These are phyloP conservation scores for Alternaria brassicicola DNA, from an alignment of 2,329 filamentous ascomycete genomes.

Conservation along the genomic window DNA sequence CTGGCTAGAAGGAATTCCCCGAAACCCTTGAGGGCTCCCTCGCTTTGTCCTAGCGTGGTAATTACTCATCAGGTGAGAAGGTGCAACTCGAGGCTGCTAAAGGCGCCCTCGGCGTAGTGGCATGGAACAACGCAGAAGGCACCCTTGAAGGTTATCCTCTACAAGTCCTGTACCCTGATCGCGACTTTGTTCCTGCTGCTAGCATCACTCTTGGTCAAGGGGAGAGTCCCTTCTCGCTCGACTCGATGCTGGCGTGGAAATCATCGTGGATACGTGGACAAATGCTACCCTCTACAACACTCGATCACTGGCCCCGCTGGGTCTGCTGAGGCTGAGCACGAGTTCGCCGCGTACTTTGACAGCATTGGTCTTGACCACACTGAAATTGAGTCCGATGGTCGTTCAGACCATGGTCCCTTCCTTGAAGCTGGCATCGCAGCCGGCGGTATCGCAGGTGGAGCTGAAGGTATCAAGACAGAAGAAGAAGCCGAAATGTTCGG, in stretches of 20 bases:
- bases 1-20: slow-evolving; percentile 64
- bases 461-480: slow-evolving; percentile 75
- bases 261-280: slow-evolving; percentile 37
- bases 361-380: slow-evolving; percentile 54
- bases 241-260: slow-evolving; percentile 52
- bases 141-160: slow-evolving; percentile 52
- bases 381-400: slow-evolving; percentile 76
- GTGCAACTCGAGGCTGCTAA: slow-evolving; percentile 62
- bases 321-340: slow-evolving; percentile 70
- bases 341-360: slow-evolving; percentile 55
- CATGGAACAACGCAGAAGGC: slow-evolving; percentile 73
- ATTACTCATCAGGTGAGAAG: slow-evolving; percentile 74
- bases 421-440: slow-evolving; percentile 74
- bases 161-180: slow-evolving; percentile 57
- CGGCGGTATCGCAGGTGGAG: slow-evolving; percentile 78
- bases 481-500: slow-evolving; percentile 71
- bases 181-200: slow-evolving; percentile 69
- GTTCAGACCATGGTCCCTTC: slow-evolving; percentile 81
- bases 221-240: slow-evolving; percentile 63
- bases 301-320: slow-evolving; percentile 61
- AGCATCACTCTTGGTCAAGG: slow-evolving; percentile 68
- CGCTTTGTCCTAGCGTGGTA: slow-evolving; percentile 72
- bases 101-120: slow-evolving; percentile 70
- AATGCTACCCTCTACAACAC: slow-evolving; percentile 32
- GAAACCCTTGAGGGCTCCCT: slow-evolving; percentile 65